phyloP scores from a whole-genome alignment of 164 flowering plant genomes.

The Santalum album region DNA sequence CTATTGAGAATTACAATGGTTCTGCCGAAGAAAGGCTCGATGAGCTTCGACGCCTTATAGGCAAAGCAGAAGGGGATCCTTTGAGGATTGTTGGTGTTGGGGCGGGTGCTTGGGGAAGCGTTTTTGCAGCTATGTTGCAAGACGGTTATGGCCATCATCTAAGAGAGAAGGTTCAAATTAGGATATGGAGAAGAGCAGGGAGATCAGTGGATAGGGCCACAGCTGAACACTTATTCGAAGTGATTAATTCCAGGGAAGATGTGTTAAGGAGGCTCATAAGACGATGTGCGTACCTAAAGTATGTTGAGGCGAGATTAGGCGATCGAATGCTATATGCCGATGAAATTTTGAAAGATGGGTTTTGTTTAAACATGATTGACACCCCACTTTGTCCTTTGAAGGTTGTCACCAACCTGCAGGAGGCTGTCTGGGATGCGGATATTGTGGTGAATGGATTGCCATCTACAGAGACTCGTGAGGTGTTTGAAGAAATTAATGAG shows the following conservation, averaged over 20 bases:
- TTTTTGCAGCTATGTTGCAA: conserved; percentile 74
- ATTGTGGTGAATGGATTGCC: conserved; percentile 86
- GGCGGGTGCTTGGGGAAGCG: conserved; percentile 97
- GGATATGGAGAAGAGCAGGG: conserved; percentile 87
- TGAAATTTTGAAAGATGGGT: conserved; percentile 85
- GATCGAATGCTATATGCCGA: conserved; percentile 70
- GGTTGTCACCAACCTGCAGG: conserved; percentile 85
- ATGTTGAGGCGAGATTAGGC: conserved; percentile 82
- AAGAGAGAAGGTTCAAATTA: conserved; percentile 63
- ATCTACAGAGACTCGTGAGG: conserved; percentile 71
- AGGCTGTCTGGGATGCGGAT: conserved; percentile 93
- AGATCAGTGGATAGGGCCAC: conserved; percentile 65
- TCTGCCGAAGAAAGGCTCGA: conserved; percentile 48
- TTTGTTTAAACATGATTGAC: conserved; percentile 89
- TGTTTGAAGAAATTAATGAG: conserved; percentile 66
- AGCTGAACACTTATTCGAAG: conserved; percentile 80
- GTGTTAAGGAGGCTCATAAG: conserved; percentile 70
- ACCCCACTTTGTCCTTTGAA: conserved; percentile 84
- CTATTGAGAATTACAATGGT: conserved; percentile 17
- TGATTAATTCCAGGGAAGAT: conserved; percentile 88
- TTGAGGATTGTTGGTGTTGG: conserved; percentile 79
- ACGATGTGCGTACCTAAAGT: conserved; percentile 81
- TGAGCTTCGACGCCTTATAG: conserved; percentile 61
- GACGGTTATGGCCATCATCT: conserved; percentile 71
- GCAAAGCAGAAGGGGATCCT: conserved; percentile 67